A percentile compares a stretch with the other conserved stretches of the same genome.
These are phyloP conservation scores for Adansonia madagascariensis DNA, from an alignment of 441 rosid species.

Conservation along the genomic window DNA sequence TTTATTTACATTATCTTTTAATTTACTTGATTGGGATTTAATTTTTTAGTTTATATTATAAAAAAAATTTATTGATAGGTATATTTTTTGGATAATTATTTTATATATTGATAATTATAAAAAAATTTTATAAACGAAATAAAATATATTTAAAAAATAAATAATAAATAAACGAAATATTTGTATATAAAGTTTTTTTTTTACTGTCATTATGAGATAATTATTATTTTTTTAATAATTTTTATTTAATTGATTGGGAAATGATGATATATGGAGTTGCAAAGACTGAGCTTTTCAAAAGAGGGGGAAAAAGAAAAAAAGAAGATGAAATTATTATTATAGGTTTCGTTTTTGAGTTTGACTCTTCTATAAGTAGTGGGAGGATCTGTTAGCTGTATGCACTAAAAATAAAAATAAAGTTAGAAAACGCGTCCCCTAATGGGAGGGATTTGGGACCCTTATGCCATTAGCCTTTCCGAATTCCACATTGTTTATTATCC, in stretches of 20 bases:
- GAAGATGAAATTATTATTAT: background rate
- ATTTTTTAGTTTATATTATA: too few relatives aligned
- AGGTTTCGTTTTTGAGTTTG: background rate
- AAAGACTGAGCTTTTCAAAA: background rate
- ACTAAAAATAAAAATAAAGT: constrained; percentile 1
- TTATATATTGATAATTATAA: too few relatives aligned
- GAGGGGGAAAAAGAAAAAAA: background rate
- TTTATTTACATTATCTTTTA: too few relatives aligned
- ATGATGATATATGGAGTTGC: background rate
- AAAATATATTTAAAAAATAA: too few relatives aligned
- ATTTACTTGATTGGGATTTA: too few relatives aligned
- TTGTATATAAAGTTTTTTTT: too few relatives aligned
- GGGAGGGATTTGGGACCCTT: background rate
- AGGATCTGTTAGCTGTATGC: constrained; percentile 16
- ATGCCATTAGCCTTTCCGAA: background rate
- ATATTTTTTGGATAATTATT: too few relatives aligned
- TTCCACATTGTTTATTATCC: background rate
- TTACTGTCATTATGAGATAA: too few relatives aligned
- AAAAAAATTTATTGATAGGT: too few relatives aligned
- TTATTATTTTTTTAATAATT: background rate
- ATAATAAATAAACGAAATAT: too few relatives aligned
- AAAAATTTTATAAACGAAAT: too few relatives aligned
- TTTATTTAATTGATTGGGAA: background rate
- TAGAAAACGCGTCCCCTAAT: background rate
- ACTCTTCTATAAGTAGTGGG: background rate